Conservation (phyloP, 1,139 yeast species). For the Pichia sp. region DNA sequence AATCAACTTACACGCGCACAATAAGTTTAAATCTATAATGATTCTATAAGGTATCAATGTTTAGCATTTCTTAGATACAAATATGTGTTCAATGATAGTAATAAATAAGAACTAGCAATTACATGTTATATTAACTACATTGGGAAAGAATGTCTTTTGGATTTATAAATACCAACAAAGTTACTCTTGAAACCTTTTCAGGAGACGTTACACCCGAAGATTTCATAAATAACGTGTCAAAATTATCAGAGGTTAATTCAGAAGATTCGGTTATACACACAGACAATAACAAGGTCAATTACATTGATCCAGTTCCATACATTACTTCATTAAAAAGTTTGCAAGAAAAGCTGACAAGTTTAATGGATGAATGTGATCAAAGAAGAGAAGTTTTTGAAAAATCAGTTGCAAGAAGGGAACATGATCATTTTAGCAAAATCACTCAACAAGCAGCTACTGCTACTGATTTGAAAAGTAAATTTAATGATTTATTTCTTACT, state of each 20-base stretch:
- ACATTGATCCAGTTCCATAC: constrained; percentile 87
- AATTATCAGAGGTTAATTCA: constrained; percentile 32
- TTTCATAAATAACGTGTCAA: constrained; percentile 76
- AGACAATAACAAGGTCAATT: constrained; percentile 24
- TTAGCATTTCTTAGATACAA: too few relatives aligned
- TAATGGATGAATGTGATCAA: constrained; percentile 48
- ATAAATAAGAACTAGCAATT: too few relatives aligned
- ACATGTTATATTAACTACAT: too few relatives aligned
- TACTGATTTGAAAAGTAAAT: constrained; percentile 33
- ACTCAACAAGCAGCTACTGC: constrained; percentile 45
- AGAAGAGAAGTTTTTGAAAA: constrained; percentile 45
- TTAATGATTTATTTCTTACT: constrained; percentile 52
- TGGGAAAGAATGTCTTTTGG: constrained; percentile 6
- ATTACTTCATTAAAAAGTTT: constrained; percentile 90
- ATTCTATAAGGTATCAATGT: too few relatives aligned
- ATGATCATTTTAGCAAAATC: constrained; percentile 63
- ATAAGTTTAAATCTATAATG: too few relatives aligned
- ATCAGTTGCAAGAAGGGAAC: constrained; percentile 57
- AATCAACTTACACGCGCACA: too few relatives aligned
- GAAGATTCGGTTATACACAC: constrained; percentile 7
- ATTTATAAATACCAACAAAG: constrained; percentile 3
- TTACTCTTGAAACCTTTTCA: constrained; percentile 11
- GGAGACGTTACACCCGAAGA: constrained; percentile 31
- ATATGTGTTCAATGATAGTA: too few relatives aligned
- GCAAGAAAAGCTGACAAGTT: constrained; percentile 57